Conservation (phyloP, 352 stramenopile genomes). For the Phytophthora hybrid region DNA sequence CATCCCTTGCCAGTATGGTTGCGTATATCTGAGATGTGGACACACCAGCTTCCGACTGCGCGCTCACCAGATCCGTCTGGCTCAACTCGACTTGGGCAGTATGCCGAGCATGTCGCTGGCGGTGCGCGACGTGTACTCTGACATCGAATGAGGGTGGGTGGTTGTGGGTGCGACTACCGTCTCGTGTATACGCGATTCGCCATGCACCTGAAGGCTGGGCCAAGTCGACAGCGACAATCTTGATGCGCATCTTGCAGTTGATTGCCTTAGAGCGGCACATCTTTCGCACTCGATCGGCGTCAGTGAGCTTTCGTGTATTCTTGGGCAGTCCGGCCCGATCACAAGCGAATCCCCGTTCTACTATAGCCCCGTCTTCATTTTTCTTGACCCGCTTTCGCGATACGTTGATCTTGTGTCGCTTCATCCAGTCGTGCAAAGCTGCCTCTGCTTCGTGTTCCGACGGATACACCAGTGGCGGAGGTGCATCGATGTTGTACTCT, state of each 20-base stretch:
- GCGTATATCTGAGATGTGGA: conserved; percentile 14
- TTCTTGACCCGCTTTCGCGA: not conserved
- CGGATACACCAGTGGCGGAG: not conserved
- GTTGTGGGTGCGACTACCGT: conserved; percentile 9
- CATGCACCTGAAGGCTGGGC: not conserved
- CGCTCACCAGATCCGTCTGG: not conserved
- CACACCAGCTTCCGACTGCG: conserved; percentile 1
- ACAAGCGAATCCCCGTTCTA: not conserved
- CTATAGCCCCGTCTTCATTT: not conserved
- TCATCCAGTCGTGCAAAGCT: not conserved
- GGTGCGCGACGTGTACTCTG: not conserved
- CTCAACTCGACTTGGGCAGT: not conserved
- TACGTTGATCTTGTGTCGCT: not conserved
- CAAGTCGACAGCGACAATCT: not conserved
- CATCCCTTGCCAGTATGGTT: not conserved
- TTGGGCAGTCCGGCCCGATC: not conserved
- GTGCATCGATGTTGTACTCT: not conserved
- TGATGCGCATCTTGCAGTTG: conserved; percentile 6
- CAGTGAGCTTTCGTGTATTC: not conserved
- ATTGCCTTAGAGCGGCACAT: not conserved
- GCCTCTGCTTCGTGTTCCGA: not conserved
- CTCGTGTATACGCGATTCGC: conserved; percentile 1
- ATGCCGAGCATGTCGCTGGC: not conserved
- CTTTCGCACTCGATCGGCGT: not conserved
- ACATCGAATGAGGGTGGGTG: not conserved